These are phyloP conservation scores for Dentipellis sp. DNA, from an alignment of 768 basidiomycete genomes.

Conservation along the genomic window DNA sequence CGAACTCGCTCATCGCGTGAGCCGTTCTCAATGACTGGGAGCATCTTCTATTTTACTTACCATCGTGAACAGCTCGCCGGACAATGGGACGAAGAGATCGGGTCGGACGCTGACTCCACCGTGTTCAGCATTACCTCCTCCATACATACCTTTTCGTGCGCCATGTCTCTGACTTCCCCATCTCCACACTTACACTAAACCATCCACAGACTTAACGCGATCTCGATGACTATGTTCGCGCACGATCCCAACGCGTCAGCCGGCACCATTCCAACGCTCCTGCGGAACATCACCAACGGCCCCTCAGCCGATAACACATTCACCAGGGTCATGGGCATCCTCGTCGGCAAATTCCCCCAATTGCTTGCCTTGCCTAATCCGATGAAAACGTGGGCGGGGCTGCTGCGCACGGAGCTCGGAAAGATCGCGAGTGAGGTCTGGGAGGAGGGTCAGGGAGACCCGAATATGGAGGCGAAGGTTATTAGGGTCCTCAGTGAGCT, in stretches of 20 bases:
- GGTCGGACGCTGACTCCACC: not conserved
- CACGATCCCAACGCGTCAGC: constrained; percentile 1
- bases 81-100: not conserved
- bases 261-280: constrained; percentile 1
- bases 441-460: not conserved
- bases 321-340: not conserved
- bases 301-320: not conserved
- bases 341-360: constrained; percentile 3
- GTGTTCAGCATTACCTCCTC: not conserved
- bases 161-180: too few species aligned
- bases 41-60: not conserved
- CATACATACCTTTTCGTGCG: not conserved
- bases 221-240: constrained; percentile 8
- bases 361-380: constrained; percentile 6
- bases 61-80: not conserved
- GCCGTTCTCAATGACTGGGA: not conserved
- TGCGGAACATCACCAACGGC: constrained; percentile 9
- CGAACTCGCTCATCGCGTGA: not conserved
- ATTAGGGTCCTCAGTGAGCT: constrained; percentile 1
- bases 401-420: constrained; percentile 4
- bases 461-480: constrained; percentile 8
- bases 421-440: constrained; percentile 8
- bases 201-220: not conserved
- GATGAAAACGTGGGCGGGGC: constrained; percentile 3
- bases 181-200: not conserved